phyloP scores from a whole-genome alignment of 805 yeast genomes.

The Lipomyces lipofer region DNA sequence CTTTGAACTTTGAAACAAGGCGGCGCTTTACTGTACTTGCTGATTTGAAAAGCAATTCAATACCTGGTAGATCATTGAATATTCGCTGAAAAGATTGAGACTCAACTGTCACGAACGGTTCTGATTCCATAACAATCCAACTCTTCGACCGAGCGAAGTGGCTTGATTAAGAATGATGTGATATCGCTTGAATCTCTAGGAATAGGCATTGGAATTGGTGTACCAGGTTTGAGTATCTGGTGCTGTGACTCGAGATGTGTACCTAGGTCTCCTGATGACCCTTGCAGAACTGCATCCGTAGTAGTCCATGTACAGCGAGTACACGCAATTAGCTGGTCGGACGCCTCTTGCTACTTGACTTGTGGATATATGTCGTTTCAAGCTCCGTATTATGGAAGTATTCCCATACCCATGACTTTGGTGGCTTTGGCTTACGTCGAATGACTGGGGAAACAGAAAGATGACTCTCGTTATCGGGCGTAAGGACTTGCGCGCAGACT shows the following conservation, averaged over 20 bases:
- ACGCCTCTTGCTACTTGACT: no score
- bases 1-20: background rate
- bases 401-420: no score
- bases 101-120: background rate
- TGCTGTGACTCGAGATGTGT: no score
- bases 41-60: background rate
- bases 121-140: background rate
- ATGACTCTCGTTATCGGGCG: background rate
- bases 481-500: background rate
- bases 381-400: no score
- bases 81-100: background rate
- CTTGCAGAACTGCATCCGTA: no score
- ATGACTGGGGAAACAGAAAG: background rate
- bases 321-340: no score
- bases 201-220: no score
- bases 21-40: background rate
- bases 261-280: no score
- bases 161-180: background rate
- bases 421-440: no score
- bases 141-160: background rate
- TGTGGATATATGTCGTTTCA: no score
- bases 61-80: background rate
- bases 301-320: no score
- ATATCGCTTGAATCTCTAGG: background rate
- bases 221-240: no score